Evolutionary conservation across 305 asterid genomes (phyloP).

Genomic region (Fraxinus ornus): DNA sequence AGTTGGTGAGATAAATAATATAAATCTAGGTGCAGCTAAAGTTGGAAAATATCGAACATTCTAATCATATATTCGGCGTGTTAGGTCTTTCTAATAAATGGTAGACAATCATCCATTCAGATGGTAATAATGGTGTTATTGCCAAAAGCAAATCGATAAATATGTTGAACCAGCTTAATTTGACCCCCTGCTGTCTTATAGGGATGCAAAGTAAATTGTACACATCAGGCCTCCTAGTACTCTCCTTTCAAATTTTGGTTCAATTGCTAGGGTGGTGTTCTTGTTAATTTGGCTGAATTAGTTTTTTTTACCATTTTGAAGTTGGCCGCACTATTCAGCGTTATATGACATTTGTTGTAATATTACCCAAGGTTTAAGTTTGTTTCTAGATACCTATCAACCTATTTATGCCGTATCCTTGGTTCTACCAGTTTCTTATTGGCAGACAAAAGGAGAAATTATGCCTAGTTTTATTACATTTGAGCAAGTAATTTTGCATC

Average conservation of each 20-base stretch:
- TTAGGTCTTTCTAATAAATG: background rate
- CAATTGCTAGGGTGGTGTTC: background rate
- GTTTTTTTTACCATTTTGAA: background rate
- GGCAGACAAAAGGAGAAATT: background rate
- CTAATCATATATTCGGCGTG: background rate
- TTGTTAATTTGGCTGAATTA: background rate
- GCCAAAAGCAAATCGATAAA: background rate
- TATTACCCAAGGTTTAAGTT: background rate
- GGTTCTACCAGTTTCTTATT: background rate
- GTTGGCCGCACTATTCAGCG: background rate
- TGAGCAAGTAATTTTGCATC: slow-evolving; percentile 15
- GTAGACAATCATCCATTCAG: background rate
- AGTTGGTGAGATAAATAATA: background rate
- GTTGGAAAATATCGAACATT: background rate
- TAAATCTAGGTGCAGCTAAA: background rate
- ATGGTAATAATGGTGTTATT: background rate
- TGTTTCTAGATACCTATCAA: background rate
- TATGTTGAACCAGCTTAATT: background rate
- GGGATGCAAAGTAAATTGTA: background rate
- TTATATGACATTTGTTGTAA: background rate
- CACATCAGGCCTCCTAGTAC: background rate
- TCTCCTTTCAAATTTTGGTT: background rate
- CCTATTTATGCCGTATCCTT: slow-evolving; percentile 13
- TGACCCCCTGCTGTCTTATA: background rate
- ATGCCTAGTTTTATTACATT: slow-evolving; percentile 18